Evolutionary conservation across 345 rosid species (phyloP).

Genomic region (Erysimum cheiranthoides): DNA sequence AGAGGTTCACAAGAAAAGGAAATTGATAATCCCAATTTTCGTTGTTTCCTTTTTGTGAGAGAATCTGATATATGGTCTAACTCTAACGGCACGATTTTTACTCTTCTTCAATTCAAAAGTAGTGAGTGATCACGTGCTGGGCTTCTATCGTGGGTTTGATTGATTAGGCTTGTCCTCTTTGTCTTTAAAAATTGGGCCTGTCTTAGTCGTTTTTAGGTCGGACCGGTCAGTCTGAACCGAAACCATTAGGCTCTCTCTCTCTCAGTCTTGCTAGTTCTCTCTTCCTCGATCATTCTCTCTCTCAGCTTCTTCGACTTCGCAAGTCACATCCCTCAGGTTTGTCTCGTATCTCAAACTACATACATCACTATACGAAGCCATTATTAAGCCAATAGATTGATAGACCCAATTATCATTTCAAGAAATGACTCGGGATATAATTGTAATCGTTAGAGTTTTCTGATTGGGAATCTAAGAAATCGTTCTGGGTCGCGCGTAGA

Average conservation of each 20-base stretch:
- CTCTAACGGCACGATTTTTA: no score
- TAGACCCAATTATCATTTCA: not conserved
- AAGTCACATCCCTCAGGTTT: constrained; percentile 22
- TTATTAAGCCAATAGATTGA: not conserved
- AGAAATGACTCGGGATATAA: not conserved
- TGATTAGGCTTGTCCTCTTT: no score
- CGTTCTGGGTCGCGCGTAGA: not conserved
- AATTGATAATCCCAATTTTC: no score
- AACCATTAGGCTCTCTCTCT: not conserved
- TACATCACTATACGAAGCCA: not conserved
- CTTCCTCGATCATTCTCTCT: not conserved
- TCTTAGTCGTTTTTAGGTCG: not conserved
- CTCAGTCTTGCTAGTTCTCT: no score
- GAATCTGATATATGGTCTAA: no score
- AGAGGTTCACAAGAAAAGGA: no score
- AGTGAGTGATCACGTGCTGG: no score
- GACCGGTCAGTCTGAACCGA: not conserved
- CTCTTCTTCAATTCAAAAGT: no score
- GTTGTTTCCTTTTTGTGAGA: no score
- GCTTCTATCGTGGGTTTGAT: no score
- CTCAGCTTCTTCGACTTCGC: not conserved
- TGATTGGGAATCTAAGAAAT: constrained; percentile 3
- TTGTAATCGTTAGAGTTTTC: not conserved
- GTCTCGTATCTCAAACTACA: constrained; percentile 1
- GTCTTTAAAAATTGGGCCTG: no score